Conservation (phyloP, 192 early-diverging fungal species). For the Entomortierella chlamydospora region DNA sequence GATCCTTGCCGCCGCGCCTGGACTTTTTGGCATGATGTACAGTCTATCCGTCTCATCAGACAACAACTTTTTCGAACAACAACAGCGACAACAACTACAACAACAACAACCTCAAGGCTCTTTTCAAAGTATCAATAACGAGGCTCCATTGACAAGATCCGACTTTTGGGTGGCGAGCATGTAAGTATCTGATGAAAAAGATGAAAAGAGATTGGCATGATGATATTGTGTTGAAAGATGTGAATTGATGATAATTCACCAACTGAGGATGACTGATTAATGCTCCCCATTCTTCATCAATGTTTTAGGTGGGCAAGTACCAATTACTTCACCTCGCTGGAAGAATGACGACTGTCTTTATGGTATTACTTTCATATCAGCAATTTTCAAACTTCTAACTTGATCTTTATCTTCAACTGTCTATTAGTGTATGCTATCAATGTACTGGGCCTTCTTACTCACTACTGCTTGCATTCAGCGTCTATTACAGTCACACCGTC, state of each 20-base stretch:
- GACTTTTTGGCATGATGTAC: constrained; percentile 31
- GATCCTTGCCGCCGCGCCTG: constrained; percentile 25
- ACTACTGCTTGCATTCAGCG: constrained; percentile 61
- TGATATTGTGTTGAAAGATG: no score
- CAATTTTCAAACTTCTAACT: not conserved
- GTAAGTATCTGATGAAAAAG: no score
- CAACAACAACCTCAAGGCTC: no score
- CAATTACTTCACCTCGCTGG: not conserved
- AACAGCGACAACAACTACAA: no score
- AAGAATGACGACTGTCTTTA: not conserved
- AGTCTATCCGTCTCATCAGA: constrained; percentile 22
- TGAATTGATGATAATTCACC: no score
- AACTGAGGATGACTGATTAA: not conserved
- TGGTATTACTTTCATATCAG: no score
- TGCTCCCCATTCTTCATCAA: not conserved
- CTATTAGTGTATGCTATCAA: constrained; percentile 58
- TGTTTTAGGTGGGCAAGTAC: constrained; percentile 49
- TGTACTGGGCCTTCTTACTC: constrained; percentile 64
- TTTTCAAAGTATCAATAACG: not conserved
- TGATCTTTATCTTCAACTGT: not conserved
- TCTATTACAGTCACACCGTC: constrained; percentile 61
- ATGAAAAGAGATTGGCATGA: not conserved
- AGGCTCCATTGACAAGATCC: constrained; percentile 20
- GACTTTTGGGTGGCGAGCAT: constrained; percentile 50
- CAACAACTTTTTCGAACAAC: constrained; percentile 4